Percentiles rank a stretch among this genome's conserved stretches.
Evolutionary conservation across 306 rosid species (phyloP).

Genomic region (Gastrolobium villosum): DNA sequence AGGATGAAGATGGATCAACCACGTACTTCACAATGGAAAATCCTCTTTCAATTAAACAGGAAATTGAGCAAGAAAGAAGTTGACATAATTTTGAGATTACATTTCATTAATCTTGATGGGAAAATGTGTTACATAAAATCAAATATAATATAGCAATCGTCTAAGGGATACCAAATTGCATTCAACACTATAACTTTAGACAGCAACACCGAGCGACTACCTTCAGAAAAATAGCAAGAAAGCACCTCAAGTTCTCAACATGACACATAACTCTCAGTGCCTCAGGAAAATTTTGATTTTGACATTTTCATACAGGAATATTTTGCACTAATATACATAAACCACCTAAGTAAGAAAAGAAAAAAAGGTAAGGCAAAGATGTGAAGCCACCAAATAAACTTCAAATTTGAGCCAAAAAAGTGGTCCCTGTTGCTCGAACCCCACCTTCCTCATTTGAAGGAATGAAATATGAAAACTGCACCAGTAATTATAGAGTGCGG

Average conservation of each 20-base stretch:
- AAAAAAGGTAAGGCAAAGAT: constrained; percentile 27
- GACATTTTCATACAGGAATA: constrained; percentile 64
- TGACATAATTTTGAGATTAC: constrained; percentile 29
- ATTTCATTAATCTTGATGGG: constrained; percentile 44
- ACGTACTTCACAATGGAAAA: background rate
- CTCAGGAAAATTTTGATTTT: constrained; percentile 74
- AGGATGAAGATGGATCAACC: background rate
- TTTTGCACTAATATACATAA: constrained; percentile 80
- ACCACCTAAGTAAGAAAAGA: constrained; percentile 34
- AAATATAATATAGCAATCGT: constrained; percentile 55
- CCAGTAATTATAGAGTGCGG: constrained; percentile 32
- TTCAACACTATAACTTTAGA: constrained; percentile 55
- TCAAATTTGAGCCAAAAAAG: constrained; percentile 55
- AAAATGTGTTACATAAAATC: constrained; percentile 62
- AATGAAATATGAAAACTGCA: constrained; percentile 52
- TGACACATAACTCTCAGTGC: constrained; percentile 62
- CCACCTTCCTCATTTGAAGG: constrained; percentile 53
- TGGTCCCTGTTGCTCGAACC: constrained; percentile 56
- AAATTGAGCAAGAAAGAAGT: background rate
- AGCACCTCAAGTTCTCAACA: constrained; percentile 62
- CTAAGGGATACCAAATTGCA: constrained; percentile 51
- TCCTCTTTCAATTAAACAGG: constrained; percentile 18
- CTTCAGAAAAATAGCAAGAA: constrained; percentile 50
- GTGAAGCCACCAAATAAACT: constrained; percentile 57
- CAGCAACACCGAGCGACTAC: constrained; percentile 48